Conservation (phyloP, 306 rosid genomes). For the Hylodesmum podocarpum region DNA sequence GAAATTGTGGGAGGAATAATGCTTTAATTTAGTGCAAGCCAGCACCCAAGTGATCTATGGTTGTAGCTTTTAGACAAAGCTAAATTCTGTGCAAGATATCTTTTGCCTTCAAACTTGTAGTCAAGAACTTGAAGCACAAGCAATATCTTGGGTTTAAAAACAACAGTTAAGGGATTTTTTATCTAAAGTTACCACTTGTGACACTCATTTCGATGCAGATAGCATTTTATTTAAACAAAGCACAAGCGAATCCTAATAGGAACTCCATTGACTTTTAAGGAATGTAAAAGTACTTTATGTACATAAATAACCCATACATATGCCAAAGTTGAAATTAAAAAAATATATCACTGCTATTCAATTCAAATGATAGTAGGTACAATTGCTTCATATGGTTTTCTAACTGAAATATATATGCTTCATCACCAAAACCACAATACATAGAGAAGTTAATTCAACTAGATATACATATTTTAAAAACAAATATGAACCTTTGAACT, state of each 20-base stretch:
- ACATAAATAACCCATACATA: neutral
- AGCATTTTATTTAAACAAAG: neutral
- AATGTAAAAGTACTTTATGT: slow-evolving; percentile 12
- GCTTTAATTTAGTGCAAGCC: neutral
- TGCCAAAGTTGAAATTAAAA: neutral
- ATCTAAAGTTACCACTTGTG: neutral
- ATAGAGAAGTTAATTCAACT: slow-evolving; percentile 21
- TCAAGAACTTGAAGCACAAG: slow-evolving; percentile 8
- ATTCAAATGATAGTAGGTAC: slow-evolving; percentile 26
- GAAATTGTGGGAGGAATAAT: neutral
- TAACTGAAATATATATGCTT: neutral
- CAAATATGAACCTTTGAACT: slow-evolving; percentile 32
- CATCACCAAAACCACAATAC: slow-evolving; percentile 25
- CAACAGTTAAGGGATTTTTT: slow-evolving; percentile 7
- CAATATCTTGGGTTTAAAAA: neutral
- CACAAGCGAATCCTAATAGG: neutral
- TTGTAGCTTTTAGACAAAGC: slow-evolving; percentile 12
- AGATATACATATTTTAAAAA: slow-evolving; percentile 34
- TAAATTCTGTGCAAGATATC: neutral
- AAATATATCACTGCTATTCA: neutral
- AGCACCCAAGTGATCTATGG: neutral
- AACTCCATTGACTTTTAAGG: neutral
- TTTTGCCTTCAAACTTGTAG: neutral
- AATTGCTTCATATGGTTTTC: slow-evolving; percentile 25
- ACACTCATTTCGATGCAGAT: slow-evolving; percentile 7